Evolutionary conservation across 768 basidiomycete genomes (phyloP).

Genomic region (Neoboletus brunneissimus): DNA sequence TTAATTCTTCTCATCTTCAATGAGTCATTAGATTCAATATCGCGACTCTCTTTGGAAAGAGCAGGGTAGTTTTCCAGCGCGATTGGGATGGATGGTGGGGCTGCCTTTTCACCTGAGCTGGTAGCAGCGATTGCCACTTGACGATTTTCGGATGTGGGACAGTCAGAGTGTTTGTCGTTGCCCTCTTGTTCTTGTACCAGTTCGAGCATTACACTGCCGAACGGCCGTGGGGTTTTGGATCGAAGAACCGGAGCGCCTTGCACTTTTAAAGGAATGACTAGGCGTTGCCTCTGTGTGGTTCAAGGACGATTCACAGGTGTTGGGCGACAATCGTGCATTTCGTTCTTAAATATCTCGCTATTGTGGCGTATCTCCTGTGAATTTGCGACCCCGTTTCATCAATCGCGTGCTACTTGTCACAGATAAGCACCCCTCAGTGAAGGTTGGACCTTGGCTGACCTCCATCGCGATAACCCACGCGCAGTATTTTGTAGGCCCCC

Average conservation of each 20-base stretch:
- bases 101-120: background rate
- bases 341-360: no score
- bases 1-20: background rate
- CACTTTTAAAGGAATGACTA: slow-evolving; percentile 1
- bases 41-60: no score
- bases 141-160: background rate
- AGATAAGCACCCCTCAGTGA: background rate
- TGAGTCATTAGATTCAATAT: background rate
- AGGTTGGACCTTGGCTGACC: background rate
- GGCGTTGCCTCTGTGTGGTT: slow-evolving; percentile 12
- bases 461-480: background rate
- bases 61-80: background rate
- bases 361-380: background rate
- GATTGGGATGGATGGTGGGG: background rate
- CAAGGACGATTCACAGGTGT: background rate
- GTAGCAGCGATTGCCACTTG: no score
- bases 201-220: background rate
- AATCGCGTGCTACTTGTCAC: background rate
- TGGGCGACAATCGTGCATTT: no score
- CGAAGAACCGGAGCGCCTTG: background rate
- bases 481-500: background rate
- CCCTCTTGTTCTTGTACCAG: no score
- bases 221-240: background rate
- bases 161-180: background rate
- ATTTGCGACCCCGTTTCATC: background rate